Percentiles rank a stretch among this genome's conserved stretches.
phyloP scores from a whole-genome alignment of 768 basidiomycete species.

The Calocybe gangraenosa region DNA sequence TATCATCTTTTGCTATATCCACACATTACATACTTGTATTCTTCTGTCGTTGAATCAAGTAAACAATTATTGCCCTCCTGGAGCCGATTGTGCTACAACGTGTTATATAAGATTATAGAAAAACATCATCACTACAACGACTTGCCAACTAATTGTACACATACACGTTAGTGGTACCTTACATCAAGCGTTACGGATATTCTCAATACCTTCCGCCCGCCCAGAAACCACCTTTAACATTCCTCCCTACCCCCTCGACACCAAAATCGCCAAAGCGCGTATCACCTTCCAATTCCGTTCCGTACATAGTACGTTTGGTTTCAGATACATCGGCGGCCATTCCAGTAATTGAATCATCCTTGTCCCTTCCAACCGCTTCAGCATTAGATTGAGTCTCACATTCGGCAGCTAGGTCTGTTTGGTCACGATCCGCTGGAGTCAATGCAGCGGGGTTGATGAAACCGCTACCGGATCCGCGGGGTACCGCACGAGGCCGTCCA shows the following conservation, averaged over 20 bases:
- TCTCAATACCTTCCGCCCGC: slow-evolving; percentile 40
- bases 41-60: slow-evolving; percentile 18
- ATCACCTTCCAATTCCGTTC: slow-evolving; percentile 76
- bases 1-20: slow-evolving; percentile 1
- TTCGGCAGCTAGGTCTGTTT: slow-evolving; percentile 21
- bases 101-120: too few species aligned
- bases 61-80: slow-evolving; percentile 2
- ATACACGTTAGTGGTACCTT: too few species aligned
- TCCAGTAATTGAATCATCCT: slow-evolving; percentile 26
- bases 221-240: slow-evolving; percentile 52
- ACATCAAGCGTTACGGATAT: neutral
- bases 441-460: slow-evolving; percentile 39
- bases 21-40: slow-evolving; percentile 8
- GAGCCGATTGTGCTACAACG: too few species aligned
- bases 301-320: slow-evolving; percentile 74
- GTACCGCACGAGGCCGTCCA: slow-evolving; percentile 35
- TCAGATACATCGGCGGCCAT: slow-evolving; percentile 30
- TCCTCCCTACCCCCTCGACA: slow-evolving; percentile 64
- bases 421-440: slow-evolving; percentile 21
- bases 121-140: too few species aligned
- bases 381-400: slow-evolving; percentile 42
- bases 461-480: slow-evolving; percentile 25
- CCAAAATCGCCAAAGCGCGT: slow-evolving; percentile 87
- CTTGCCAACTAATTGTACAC: too few species aligned
- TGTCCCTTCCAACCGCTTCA: slow-evolving; percentile 36